Base-by-base conservation (phyloP, 225 moss, liverwort and hornwort species). In the Thuidium tamariscinum region DNA sequence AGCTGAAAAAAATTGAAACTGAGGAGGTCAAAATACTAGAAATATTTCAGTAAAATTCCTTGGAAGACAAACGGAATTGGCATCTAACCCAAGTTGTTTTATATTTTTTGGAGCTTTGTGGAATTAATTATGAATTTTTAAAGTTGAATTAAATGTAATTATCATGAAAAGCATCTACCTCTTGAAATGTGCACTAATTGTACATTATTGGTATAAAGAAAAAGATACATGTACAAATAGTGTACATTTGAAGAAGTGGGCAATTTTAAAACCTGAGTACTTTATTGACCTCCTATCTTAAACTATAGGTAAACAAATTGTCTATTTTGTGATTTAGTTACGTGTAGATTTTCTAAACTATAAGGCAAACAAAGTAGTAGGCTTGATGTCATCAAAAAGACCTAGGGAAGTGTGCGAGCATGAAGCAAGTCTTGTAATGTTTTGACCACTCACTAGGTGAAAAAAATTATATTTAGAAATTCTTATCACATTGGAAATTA, bases 401-500 rank as follows among this genome's bases (percentile, higher is more conserved):
- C 44, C 44, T 44, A 6, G 44, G 9, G 9, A 9, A 44, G 44
- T 44, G 44, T 44, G 44, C n/a, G n/a, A n/a, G n/a, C n/a, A n/a
- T n/a, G n/a, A n/a, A n/a, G n/a, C 9, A 44, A 6, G 9, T 25
- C 25, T 68, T 39, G 7, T 5, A 0, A 2, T 15, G 4, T 68
- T 39, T 68, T 1, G 13, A 68, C 4, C 1, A 0, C 13, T 0
- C 1, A 0, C 13, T 0, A 0, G 7, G 7, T 23, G 0, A 0
- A 68, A 7, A 25, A 1, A 68, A 23, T 39, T 39, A 8, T 23
- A 68, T 14, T 68, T 39, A 1, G 4, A 68, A 68, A 4, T 7
- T 39, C 39, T 68, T 25, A 68, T 68, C 0, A 2, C 13, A 68
- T 1, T 0, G 0, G 0, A 39, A 8, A 68, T 39, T 13, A 23